phyloP scores from a whole-genome alignment of 495 filamentous ascomycete species.

The Annulohypoxylon maeteangense region DNA sequence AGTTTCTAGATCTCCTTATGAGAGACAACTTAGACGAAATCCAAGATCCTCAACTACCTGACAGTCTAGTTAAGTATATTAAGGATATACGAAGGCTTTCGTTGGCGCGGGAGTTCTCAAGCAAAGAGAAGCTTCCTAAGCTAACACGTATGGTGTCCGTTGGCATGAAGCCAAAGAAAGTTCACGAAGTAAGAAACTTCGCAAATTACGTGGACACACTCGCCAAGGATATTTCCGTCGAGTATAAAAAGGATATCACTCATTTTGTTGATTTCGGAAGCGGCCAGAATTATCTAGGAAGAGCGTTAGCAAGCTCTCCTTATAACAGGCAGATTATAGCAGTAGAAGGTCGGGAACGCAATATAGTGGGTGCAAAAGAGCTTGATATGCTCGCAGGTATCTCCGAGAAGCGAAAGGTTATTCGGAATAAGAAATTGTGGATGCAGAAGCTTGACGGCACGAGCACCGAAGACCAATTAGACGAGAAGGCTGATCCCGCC shows the following conservation, averaged over 20 bases:
- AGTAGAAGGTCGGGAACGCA: constrained; percentile 85
- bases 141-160: constrained; percentile 77
- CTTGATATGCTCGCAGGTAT: constrained; percentile 83
- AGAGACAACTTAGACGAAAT: constrained; percentile 70
- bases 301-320: constrained; percentile 83
- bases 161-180: constrained; percentile 96
- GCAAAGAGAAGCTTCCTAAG: constrained; percentile 55
- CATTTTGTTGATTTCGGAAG: constrained; percentile 96
- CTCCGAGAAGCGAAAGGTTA: constrained; percentile 70
- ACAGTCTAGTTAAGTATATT: constrained; percentile 77
- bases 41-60: constrained; percentile 67
- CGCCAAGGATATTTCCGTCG: constrained; percentile 58
- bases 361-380: constrained; percentile 82
- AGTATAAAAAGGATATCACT: constrained; percentile 66
- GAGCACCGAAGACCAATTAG: constrained; percentile 51
- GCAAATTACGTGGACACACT: constrained; percentile 65
- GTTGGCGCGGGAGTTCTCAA: constrained; percentile 69
- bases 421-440: constrained; percentile 80
- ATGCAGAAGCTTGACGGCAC: constrained; percentile 59
- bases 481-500: constrained; percentile 52
- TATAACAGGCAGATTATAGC: constrained; percentile 90
- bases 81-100: constrained; percentile 75
- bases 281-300: constrained; percentile 94
- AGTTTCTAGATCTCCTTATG: constrained; percentile 81
- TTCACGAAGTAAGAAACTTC: constrained; percentile 85